Evolutionary conservation across 164 flowering plant genomes (phyloP), one percentile per base, ranked within the genome.

Genomic region (Vitis riparia): DNA sequence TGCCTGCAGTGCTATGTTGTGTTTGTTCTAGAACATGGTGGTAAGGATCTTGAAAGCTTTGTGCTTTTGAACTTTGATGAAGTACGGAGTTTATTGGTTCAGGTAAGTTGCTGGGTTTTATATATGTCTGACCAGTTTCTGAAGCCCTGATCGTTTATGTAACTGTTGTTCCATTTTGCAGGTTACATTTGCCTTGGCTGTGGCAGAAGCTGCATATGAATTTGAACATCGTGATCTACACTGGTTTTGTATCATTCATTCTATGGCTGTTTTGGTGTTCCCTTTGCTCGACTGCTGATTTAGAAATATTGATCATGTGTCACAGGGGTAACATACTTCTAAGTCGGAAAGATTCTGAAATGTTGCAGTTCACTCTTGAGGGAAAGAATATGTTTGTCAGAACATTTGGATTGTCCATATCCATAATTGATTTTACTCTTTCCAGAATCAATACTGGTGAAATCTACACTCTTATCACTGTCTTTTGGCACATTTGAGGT

Each of bases 191-290:
- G 95, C 88, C 44, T 77, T 93, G 76, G 98, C 97, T 67, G 93
- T 93, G 63, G 98, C 97, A 68, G 99, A 96, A 84, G 89, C 89
- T 61, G 94, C 94, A 13, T 92, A 74, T 74, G 96, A 93, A 78
- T 93, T 96, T 83, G 98, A 96, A 75, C 99, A 93, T 75, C 86
- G 97, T 52, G 98, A 96, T 82, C 79, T 93, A 57, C 97, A 96
- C 82, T 96, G 99, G 98, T 93, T 13, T 58, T 66, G 51, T 76
- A 8, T 59, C 30, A 52, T 51, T 13, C 57, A 55, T 32, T 47
- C 14, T 55, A 9, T 47, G 17, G 15, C 52, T 23, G 16, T 50
- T 30, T 3, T 11, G 11, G 15, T 32, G 13, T 62, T 49, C 62
- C 6, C 68, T 19, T 55, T 9, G 9, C 8, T 11, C 30, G 62